These are phyloP conservation scores for Dactylis glomerata DNA, from an alignment of 176 grass and related monocot genomes.

Conservation along the genomic window DNA sequence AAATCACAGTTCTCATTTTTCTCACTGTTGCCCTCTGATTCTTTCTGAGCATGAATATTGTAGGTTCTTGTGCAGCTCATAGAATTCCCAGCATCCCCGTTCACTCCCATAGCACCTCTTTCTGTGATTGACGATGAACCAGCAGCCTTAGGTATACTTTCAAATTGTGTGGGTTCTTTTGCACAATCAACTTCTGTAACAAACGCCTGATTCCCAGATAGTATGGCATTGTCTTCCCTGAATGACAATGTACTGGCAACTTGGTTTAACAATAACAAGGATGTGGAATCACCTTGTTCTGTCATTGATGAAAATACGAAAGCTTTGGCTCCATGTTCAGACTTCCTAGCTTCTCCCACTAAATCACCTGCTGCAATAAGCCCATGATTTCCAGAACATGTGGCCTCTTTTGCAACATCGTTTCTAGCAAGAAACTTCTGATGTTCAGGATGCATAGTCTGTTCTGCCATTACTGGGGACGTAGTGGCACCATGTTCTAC, in stretches of 20 bases:
- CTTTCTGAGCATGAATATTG: background rate
- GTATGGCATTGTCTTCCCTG: background rate
- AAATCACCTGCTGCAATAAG: background rate
- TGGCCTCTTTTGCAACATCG: background rate
- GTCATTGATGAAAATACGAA: background rate
- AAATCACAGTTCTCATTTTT: background rate
- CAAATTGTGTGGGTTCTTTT: background rate
- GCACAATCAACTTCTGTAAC: background rate
- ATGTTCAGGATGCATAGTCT: background rate
- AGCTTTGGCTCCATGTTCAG: background rate
- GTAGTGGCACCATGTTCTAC: background rate
- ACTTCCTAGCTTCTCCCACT: background rate
- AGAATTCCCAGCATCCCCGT: background rate
- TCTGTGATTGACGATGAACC: background rate
- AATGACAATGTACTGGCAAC: background rate
- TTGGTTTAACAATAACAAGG: background rate
- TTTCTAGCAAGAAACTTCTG: background rate
- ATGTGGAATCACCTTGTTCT: conserved; percentile 10
- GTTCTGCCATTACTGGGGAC: background rate
- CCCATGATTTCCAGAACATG: background rate
- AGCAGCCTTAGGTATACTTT: background rate
- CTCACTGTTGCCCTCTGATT: background rate
- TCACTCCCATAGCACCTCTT: background rate
- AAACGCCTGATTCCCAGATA: background rate
- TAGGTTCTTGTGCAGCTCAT: background rate